A percentile compares a stretch with the other conserved stretches of the same genome.
Evolutionary conservation across 257 asterid genomes (phyloP).

Genomic region (Nicotiana knightiana): DNA sequence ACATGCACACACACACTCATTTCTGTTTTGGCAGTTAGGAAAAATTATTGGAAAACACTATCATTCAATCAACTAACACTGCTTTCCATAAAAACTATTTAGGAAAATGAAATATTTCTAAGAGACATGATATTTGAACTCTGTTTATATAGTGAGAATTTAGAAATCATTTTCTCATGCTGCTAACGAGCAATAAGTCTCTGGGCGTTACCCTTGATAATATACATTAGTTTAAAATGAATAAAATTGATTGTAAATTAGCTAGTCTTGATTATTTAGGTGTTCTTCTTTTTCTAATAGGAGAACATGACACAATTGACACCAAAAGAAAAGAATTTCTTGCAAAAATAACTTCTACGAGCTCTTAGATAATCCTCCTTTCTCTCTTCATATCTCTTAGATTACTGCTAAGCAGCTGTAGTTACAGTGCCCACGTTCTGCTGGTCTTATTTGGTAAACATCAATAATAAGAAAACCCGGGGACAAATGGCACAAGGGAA

Average conservation of each 20-base stretch:
- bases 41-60: neutral
- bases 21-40: neutral
- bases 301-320: neutral
- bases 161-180: neutral
- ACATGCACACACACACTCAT: neutral
- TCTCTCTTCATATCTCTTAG: neutral
- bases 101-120: neutral
- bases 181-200: neutral
- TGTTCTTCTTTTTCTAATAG: neutral
- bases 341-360: neutral
- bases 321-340: neutral
- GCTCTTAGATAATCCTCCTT: neutral
- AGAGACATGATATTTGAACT: neutral
- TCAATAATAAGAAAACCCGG: neutral
- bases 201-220: neutral
- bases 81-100: neutral
- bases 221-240: neutral
- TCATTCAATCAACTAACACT: neutral
- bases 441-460: neutral
- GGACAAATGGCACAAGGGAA: neutral
- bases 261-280: neutral
- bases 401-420: neutral
- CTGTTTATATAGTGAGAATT: neutral
- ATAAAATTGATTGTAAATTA: neutral
- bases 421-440: neutral